phyloP scores from a whole-genome alignment of 345 rosid genomes.

The Eucalyptus viminalis region DNA sequence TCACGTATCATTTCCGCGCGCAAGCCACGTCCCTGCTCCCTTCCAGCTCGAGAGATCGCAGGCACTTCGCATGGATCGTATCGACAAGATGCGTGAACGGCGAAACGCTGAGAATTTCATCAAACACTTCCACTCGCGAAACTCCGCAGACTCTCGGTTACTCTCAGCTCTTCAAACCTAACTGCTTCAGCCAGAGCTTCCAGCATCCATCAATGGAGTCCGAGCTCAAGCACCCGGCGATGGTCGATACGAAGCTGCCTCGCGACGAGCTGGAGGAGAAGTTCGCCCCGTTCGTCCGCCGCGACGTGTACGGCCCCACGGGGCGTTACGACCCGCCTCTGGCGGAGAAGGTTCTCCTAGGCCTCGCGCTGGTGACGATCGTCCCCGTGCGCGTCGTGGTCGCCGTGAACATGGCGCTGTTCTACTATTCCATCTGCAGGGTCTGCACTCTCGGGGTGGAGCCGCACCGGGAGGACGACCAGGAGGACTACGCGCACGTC shows the following conservation, averaged over 20 bases:
- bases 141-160: neutral
- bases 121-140: neutral
- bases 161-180: neutral
- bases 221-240: constrained; percentile 49
- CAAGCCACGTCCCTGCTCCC: neutral
- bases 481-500: constrained; percentile 85
- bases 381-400: constrained; percentile 55
- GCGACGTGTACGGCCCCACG: constrained; percentile 65
- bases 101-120: neutral
- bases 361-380: constrained; percentile 46
- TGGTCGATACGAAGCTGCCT: constrained; percentile 5
- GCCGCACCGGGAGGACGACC: constrained; percentile 25
- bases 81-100: neutral
- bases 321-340: constrained; percentile 70
- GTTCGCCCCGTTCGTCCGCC: constrained; percentile 71
- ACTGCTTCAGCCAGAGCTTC: neutral
- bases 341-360: constrained; percentile 48
- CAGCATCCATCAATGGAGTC: constrained; percentile 26
- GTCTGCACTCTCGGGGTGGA: constrained; percentile 46
- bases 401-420: constrained; percentile 24
- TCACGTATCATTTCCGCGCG: neutral
- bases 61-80: neutral
- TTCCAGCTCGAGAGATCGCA: neutral
- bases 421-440: constrained; percentile 66
- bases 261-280: constrained; percentile 60